phyloP scores from a whole-genome alignment of 768 basidiomycete species.

The Mycena rosella region DNA sequence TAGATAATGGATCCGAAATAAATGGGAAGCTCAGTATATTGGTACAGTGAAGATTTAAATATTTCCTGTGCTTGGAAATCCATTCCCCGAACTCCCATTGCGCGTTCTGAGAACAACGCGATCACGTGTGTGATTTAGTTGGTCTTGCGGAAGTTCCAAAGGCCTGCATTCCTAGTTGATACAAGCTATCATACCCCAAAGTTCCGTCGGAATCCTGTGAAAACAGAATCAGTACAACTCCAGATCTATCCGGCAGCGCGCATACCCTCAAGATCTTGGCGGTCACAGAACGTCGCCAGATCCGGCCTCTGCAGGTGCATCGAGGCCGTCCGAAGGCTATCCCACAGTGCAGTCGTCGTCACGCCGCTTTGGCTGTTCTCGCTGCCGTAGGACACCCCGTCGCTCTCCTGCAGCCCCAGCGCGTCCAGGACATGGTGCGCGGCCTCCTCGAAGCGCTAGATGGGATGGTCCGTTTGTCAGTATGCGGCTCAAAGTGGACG shows the following conservation, averaged over 20 bases:
- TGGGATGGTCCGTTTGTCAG: conserved; percentile 5
- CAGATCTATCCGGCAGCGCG: background rate
- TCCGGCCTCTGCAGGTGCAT: conserved; percentile 85
- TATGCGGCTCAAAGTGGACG: rapidly evolving
- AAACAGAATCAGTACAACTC: background rate
- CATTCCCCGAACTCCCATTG: too few species aligned
- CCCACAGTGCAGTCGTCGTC: conserved; percentile 86
- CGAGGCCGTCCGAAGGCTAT: conserved; percentile 86
- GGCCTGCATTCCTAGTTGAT: background rate
- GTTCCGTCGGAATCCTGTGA: conserved; percentile 45
- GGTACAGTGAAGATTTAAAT: too few species aligned
- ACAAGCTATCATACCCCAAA: conserved; percentile 40
- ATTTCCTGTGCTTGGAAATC: too few species aligned
- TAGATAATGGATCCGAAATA: too few species aligned
- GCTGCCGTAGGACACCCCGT: conserved; percentile 64
- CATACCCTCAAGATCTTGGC: conserved; percentile 74
- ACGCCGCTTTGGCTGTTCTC: conserved; percentile 72
- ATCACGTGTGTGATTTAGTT: conserved; percentile 11
- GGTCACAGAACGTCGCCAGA: conserved; percentile 79
- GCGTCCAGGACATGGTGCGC: conserved; percentile 91
- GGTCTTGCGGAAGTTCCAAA: too few species aligned
- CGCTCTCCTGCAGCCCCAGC: conserved; percentile 88
- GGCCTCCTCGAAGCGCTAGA: conserved; percentile 87
- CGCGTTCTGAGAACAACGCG: conserved; percentile 18
- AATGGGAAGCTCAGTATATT: too few species aligned